phyloP scores from a whole-genome alignment of 2,329 filamentous ascomycete genomes.

The Zymoseptoria ardabiliae region DNA sequence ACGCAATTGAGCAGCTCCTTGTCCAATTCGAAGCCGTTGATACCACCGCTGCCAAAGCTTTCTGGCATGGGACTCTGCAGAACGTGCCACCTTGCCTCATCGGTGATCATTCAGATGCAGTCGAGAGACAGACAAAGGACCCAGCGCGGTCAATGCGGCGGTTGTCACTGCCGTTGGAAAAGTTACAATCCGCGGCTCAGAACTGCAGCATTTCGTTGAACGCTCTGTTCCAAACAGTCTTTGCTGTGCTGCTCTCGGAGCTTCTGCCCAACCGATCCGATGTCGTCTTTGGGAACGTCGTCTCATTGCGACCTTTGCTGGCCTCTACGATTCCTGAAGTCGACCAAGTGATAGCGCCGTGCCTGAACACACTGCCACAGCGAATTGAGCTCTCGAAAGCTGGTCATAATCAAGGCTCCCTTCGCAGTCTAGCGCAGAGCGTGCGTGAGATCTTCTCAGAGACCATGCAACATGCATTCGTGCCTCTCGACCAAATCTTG shows the following conservation, averaged over 20 bases:
- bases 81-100: not conserved
- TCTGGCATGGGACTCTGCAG: not conserved
- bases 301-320: conserved; percentile 3
- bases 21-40: not conserved
- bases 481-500: conserved; percentile 8
- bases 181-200: not conserved
- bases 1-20: not conserved
- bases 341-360: conserved; percentile 12
- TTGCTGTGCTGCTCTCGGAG: conserved; percentile 7
- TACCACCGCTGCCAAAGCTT: not conserved
- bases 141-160: conserved; percentile 1
- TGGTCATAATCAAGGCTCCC: not conserved
- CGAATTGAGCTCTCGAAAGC: conserved; percentile 4
- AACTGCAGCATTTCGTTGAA: not conserved
- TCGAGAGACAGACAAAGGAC: conserved; percentile 1
- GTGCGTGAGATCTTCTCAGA: conserved; percentile 8
- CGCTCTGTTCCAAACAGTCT: conserved; percentile 7
- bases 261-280: conserved; percentile 3
- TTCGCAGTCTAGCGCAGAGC: not conserved
- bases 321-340: conserved; percentile 2
- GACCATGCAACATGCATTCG: conserved; percentile 9
- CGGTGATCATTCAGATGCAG: not conserved
- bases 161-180: not conserved
- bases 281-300: conserved; percentile 12
- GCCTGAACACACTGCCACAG: conserved; percentile 11